Conservation (phyloP, 2,329 filamentous ascomycete genomes). For the Neonectria faginata region DNA sequence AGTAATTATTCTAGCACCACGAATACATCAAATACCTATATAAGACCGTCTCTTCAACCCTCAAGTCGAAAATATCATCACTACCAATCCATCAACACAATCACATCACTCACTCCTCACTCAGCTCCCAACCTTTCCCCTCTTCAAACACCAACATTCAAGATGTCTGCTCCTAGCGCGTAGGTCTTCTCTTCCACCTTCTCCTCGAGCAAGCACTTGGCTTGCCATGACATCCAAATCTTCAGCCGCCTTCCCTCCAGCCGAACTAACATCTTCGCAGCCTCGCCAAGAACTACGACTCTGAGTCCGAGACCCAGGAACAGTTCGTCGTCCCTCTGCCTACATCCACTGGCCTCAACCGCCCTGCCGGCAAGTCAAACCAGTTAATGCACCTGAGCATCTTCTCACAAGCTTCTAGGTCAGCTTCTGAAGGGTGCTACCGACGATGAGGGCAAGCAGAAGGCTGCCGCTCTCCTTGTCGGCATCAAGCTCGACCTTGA, state of each 20-base stretch:
- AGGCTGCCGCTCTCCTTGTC: conserved; percentile 67
- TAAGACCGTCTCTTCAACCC: conserved; percentile 36
- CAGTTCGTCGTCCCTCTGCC: conserved; percentile 46
- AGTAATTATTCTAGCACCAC: too few species aligned
- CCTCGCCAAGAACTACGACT: conserved; percentile 46
- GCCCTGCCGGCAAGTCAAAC: conserved; percentile 46
- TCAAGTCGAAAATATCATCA: conserved; percentile 22
- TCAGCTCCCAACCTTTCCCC: conserved; percentile 30
- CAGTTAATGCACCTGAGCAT: background rate
- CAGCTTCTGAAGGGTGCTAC: conserved; percentile 68
- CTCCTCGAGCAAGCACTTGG: conserved; percentile 2
- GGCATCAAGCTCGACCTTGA: conserved; percentile 74
- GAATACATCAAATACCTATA: conserved; percentile 35
- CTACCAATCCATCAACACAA: conserved; percentile 40
- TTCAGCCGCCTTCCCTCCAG: conserved; percentile 7
- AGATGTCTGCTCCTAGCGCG: conserved; percentile 45
- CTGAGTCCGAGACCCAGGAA: conserved; percentile 43
- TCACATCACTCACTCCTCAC: conserved; percentile 6
- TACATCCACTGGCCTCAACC: conserved; percentile 51
- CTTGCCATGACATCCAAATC: conserved; percentile 17
- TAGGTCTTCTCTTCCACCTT: conserved; percentile 30
- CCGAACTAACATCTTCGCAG: conserved; percentile 21
- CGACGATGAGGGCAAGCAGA: conserved; percentile 68
- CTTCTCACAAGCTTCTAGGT: conserved; percentile 49
- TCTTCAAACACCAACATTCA: conserved; percentile 33